phyloP scores from a whole-genome alignment of 2,329 filamentous ascomycete species.

The Colletotrichum sp. region DNA sequence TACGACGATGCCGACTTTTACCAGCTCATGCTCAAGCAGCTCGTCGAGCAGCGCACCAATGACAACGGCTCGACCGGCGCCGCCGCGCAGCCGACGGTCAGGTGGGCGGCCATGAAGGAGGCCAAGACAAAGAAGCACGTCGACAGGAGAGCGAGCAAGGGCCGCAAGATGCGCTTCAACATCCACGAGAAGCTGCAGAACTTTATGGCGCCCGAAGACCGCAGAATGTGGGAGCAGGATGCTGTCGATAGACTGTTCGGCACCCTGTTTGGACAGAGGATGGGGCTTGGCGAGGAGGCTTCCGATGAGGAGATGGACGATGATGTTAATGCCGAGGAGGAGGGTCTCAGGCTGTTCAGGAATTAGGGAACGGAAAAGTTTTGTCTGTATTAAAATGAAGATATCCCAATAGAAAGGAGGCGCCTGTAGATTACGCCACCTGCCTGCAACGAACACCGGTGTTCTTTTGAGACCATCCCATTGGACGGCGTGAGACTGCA shows the following conservation, averaged over 20 bases:
- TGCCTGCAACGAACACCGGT: not conserved
- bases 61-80: conserved; percentile 55
- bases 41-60: conserved; percentile 85
- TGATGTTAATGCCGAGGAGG: conserved; percentile 57
- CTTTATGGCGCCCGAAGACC: conserved; percentile 93
- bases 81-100: conserved; percentile 56
- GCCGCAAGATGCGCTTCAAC: conserved; percentile 90
- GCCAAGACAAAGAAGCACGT: conserved; percentile 83
- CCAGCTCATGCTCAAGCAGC: conserved; percentile 87
- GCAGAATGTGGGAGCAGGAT: conserved; percentile 77
- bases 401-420: conserved; percentile 8
- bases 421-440: not conserved
- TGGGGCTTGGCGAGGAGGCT: conserved; percentile 61
- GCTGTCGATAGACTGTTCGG: conserved; percentile 81
- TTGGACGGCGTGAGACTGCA: not conserved
- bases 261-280: conserved; percentile 74
- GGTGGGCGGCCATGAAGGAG: conserved; percentile 74
- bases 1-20: conserved; percentile 98
- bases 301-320: conserved; percentile 55
- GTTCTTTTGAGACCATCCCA: not conserved
- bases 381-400: not conserved
- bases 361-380: conserved; percentile 28
- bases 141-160: conserved; percentile 94
- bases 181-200: conserved; percentile 98
- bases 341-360: conserved; percentile 58